A percentile compares a stretch with the other conserved stretches of the same genome.
Conservation (phyloP, 2,329 filamentous ascomycete species). For the Thermoascus crustaceus region DNA sequence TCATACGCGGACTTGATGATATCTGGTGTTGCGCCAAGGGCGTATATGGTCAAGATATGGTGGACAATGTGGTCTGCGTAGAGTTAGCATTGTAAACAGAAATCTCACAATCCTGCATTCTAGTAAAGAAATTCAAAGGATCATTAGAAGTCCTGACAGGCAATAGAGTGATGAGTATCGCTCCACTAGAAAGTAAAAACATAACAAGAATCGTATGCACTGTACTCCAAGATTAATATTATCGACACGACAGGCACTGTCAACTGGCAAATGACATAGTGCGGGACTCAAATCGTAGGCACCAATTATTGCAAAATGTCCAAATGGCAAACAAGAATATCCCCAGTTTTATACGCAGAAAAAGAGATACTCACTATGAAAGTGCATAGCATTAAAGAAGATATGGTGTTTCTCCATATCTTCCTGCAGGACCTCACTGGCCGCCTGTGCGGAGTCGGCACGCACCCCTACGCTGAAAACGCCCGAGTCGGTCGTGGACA, state of each 20-base stretch:
- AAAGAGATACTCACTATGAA: constrained; percentile 48
- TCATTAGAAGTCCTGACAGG: too few relatives aligned
- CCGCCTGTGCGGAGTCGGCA: constrained; percentile 52
- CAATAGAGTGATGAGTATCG: too few relatives aligned
- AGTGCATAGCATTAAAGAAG: constrained; percentile 67
- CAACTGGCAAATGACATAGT: constrained; percentile 7
- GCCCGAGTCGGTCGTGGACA: constrained; percentile 38
- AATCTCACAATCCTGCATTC: too few relatives aligned
- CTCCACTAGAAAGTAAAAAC: too few relatives aligned
- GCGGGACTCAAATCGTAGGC: neutral
- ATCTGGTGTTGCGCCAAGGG: constrained; percentile 57
- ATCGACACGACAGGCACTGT: neutral
- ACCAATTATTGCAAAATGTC: neutral
- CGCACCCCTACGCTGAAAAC: constrained; percentile 42
- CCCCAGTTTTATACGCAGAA: neutral
- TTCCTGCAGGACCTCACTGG: constrained; percentile 62
- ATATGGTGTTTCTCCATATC: constrained; percentile 69
- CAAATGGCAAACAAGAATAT: neutral
- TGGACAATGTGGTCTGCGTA: constrained; percentile 64
- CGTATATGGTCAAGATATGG: constrained; percentile 67
- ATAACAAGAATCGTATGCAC: too few relatives aligned
- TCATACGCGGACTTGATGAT: constrained; percentile 58
- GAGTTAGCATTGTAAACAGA: too few relatives aligned
- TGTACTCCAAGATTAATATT: neutral
- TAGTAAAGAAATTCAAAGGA: too few relatives aligned